Base-by-base conservation (phyloP, 805 yeast species). In the Lipomyces sp. region DNA sequence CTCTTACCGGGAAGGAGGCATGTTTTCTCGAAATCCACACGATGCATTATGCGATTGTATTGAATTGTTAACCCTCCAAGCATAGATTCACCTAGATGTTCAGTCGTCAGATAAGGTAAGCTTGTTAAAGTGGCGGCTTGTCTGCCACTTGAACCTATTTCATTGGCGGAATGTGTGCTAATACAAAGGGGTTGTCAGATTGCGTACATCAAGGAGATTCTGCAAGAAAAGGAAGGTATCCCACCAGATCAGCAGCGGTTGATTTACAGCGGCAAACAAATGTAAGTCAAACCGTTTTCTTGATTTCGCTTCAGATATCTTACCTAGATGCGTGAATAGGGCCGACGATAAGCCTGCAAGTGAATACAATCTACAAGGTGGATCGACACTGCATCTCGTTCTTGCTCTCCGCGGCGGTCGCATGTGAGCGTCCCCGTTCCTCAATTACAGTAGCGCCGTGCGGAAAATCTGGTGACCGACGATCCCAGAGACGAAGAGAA, bases 141-240 rank as follows among this genome's bases (percentile, higher is more conserved):
- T 3, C 8, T 19, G 13, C 22, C 23, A n/a, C 22, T 3, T 24
- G 23, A 29, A 16, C 14, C 13, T 39, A 24, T 11, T 26, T 21
- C 11, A 33, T 28, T 4, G n/a, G n/a, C n/a, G n/a, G n/a, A n/a
- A n/a, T n/a, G n/a, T n/a, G n/a, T n/a, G n/a, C n/a, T n/a, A n/a
- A n/a, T n/a, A n/a, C n/a, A n/a, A n/a, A n/a, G n/a, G n/a, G n/a
- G n/a, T n/a, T n/a, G n/a, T n/a, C 66, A 66, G 57, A 76, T 86
- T 51, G 77, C 80, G 55, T 79, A 84, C 43, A 81, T 91, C 69
- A 91, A 91, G 69, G 97, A 91, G 66, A 79, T 84, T 65, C 80
- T 91, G 72, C 98, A 93, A 68, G 96, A 91, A 65, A 87, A 87
- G 63, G 98, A 91, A 67, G 98, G 98, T 1, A 91, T 91, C 49